These are phyloP conservation scores for Aspergillus arachidicola DNA, from an alignment of 2,329 filamentous ascomycete species.

Conservation along the genomic window DNA sequence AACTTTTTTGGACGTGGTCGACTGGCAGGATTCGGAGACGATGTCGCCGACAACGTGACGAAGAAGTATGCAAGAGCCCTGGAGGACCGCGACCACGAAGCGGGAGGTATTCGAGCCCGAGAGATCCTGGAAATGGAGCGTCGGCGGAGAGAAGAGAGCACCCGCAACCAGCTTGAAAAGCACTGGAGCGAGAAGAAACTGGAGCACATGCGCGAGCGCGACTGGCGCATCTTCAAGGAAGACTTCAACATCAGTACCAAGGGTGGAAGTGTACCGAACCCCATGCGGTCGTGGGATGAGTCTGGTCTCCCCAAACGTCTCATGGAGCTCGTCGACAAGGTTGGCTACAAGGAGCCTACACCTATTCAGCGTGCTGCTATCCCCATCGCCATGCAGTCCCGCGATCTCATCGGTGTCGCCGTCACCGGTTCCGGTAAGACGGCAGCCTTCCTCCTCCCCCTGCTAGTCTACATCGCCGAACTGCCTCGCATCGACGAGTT, in stretches of 20 bases:
- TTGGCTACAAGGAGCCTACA: slow-evolving; percentile 89
- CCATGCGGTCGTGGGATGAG: slow-evolving; percentile 93
- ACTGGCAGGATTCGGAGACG: slow-evolving; percentile 67
- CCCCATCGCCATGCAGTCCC: slow-evolving; percentile 86
- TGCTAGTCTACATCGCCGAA: slow-evolving; percentile 92
- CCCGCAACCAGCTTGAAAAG: slow-evolving; percentile 76
- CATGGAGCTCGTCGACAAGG: slow-evolving; percentile 77
- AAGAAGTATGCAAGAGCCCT: slow-evolving; percentile 68
- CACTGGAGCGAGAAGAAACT: slow-evolving; percentile 95
- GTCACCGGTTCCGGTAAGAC: slow-evolving; percentile 99
- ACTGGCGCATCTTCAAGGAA: slow-evolving; percentile 99
- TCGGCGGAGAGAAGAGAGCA: slow-evolving; percentile 71
- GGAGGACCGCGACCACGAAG: slow-evolving; percentile 72
- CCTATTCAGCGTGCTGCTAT: slow-evolving; percentile 93
- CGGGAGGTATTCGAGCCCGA: slow-evolving; percentile 73
- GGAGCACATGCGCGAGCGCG: slow-evolving; percentile 91
- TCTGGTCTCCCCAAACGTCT: slow-evolving; percentile 76
- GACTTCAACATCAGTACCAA: slow-evolving; percentile 97
- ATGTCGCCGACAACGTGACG: slow-evolving; percentile 54
- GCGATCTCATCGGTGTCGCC: slow-evolving; percentile 97
- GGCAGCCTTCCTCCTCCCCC: slow-evolving; percentile 86
- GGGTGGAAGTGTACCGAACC: slow-evolving; percentile 87
- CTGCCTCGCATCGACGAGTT: slow-evolving; percentile 80
- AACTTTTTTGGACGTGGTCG: slow-evolving; percentile 71
- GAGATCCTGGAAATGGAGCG: slow-evolving; percentile 85